Conservation (phyloP, 768 basidiomycete genomes). For the Inosperma sp. region DNA sequence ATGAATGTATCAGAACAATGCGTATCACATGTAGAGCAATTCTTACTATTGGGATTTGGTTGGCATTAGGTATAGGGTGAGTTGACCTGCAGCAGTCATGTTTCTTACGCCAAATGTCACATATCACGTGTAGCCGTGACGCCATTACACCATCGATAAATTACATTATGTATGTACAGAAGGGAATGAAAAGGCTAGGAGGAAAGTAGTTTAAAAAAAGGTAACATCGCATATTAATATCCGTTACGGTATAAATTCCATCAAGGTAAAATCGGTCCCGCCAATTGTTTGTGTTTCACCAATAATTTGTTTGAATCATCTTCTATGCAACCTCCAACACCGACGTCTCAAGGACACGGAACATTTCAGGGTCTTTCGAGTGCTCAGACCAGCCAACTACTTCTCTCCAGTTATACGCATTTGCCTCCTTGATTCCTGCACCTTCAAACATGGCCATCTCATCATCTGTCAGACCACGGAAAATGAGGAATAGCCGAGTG, state of each 20-base stretch:
- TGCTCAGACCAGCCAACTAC: slow-evolving; percentile 77
- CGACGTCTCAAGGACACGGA: slow-evolving; percentile 76
- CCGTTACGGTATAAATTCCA: slow-evolving; percentile 11
- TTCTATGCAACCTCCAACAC: slow-evolving; percentile 62
- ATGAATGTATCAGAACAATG: not conserved
- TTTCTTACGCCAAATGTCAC: slow-evolving; percentile 4
- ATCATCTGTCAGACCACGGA: slow-evolving; percentile 76
- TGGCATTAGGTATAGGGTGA: slow-evolving; percentile 29
- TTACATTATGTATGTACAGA: too few relatives aligned
- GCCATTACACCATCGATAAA: not conserved
- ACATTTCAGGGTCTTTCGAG: slow-evolving; percentile 67
- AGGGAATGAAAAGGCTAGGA: too few relatives aligned
- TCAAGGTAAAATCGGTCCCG: not conserved
- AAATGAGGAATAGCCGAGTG: slow-evolving; percentile 83
- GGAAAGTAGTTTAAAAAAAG: too few relatives aligned
- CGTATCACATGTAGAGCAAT: not conserved
- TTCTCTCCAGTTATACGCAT: slow-evolving; percentile 75
- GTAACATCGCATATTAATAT: too few relatives aligned
- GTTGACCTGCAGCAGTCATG: not conserved
- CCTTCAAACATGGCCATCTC: slow-evolving; percentile 70
- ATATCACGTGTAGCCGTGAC: not conserved
- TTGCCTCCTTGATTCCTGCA: slow-evolving; percentile 84
- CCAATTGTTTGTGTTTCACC: not conserved
- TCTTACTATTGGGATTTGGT: slow-evolving; percentile 52
- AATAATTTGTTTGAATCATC: not conserved